Evolutionary conservation across 116 monocot species (phyloP), one percentile per base, ranked within the genome.

Genomic region (Thalassia testudinum): DNA sequence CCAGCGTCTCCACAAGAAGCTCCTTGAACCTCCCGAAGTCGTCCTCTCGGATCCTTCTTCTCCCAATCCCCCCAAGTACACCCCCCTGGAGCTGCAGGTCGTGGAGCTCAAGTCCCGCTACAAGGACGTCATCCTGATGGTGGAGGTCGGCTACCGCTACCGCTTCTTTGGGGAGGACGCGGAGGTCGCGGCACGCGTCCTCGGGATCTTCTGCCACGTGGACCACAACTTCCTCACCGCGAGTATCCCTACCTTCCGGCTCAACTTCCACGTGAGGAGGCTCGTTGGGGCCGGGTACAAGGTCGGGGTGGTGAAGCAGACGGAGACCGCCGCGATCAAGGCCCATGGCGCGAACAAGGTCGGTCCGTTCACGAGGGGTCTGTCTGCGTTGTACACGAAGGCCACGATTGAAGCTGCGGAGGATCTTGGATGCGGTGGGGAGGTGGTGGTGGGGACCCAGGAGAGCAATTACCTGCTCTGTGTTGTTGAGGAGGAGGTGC

Each of bases 271-370:
- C 45, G 86, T 86, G 16, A 57, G 90, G 54, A 65, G 91, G 29
- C 78, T 90, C 8, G 99, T 90, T 28, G 61, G 23, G 1, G 86
- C 82, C 6, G 99, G 99, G 17, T 76, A 62, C 59, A 89, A 85
- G 82, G 99, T 99, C 27, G 99, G 99, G 10, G 90, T 99, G 2
- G 91, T 99, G 42, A 90, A 76, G 62, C 99, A 99, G 76, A 90
- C 86, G 5, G 99, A 99, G 73, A 90, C 99, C 0, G 78, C 99
- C 12, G 77, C 79, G 17, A 90, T 99, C 25, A 99, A 99, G 72
- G 77, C 86, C 0, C 82, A 83, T 22, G 86, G 82, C 8, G 42
- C 27, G 62, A 89, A 86, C 62, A 60, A 60, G 23, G 50, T 73
- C 16, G 91, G 76, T 1, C 90, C 99, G 2, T 99, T 99, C 34